Evolutionary conservation across 2,329 filamentous ascomycete genomes (phyloP).

Genomic region (Metarhizium robertsii): DNA sequence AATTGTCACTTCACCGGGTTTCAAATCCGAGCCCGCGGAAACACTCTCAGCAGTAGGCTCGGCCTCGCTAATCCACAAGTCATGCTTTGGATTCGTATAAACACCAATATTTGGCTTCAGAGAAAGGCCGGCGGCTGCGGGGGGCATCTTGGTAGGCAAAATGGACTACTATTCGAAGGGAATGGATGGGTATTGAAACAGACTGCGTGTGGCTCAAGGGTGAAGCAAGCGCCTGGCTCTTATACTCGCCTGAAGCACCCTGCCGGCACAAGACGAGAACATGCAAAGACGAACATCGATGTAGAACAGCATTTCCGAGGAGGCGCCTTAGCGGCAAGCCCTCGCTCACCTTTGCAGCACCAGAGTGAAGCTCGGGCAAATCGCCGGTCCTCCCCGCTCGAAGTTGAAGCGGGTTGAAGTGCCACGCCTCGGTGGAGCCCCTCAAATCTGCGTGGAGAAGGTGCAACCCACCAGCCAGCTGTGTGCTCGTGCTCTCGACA

Average conservation of each 20-base stretch:
- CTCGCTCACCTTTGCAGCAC: not conserved
- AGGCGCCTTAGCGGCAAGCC: not conserved
- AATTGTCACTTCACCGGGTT: constrained; percentile 76
- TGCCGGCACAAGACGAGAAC: not conserved
- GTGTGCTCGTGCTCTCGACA: not conserved
- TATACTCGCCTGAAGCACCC: not conserved
- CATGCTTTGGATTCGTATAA: constrained; percentile 87
- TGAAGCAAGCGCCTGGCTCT: not conserved
- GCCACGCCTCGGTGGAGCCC: not conserved
- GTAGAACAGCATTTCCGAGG: not conserved
- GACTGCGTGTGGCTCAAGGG: not conserved
- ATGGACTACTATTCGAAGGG: not conserved
- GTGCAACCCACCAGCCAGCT: not conserved
- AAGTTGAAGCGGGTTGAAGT: not conserved
- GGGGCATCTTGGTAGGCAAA: not conserved
- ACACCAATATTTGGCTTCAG: constrained; percentile 86
- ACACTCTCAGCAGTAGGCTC: constrained; percentile 69
- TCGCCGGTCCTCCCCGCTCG: not conserved
- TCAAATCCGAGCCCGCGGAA: constrained; percentile 55
- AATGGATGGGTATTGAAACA: not conserved
- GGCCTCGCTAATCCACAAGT: constrained; percentile 79
- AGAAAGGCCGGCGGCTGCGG: constrained; percentile 4
- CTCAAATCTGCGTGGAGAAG: not conserved
- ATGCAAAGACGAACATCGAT: not conserved
- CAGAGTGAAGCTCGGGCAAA: not conserved